Evolutionary conservation across 441 rosid species (phyloP), one percentile per base, ranked within the genome.

Genomic region (Eutrema salsugineum): DNA sequence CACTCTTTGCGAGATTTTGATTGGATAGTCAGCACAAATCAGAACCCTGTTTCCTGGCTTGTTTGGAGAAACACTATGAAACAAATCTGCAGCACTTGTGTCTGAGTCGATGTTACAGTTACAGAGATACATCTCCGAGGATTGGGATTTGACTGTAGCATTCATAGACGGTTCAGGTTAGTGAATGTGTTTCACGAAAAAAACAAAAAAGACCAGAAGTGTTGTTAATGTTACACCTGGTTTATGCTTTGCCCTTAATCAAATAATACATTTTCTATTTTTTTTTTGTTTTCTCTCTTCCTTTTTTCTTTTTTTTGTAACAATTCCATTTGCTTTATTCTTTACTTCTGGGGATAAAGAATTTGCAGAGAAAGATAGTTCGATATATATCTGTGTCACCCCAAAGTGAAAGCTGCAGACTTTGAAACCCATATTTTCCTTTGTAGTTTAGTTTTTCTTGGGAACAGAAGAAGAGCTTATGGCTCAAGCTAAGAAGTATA

Each of bases 201-300:
- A 61, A 39, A 8, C 17, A 50, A 8, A 43, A 60, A 14, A 33
- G 2, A 20, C 16, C 39, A 36, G 5, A 56, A 56, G 32, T 73
- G 60, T 48, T 48, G 46, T 66, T 39, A 57, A 22, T 57, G 71
- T 57, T 32, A 66, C 77, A 49, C 32, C 30, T 48, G 43, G 28
- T 60, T 67, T 74, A 43, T 74, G 11, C 73, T 74, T 74, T 74
- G 40, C 73, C 30, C 78, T 51, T 50, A 43, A 60, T 67, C 63
- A 60, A 50, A 58, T 22, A 22, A 19, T 15, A 60, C 67, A n/a
- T n/a, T n/a, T n/a, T n/a, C 4, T 60, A 42, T 42, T 60, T 16
- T 48, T 38, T 47, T n/a, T 38, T n/a, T 15, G 6, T 42, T 8
- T 8, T 54, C 59, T 42, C 44, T 14, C 44, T 40, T 12, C 9